Conservation (phyloP, 805 yeast species). For the Zygoascus ofunaensis region DNA sequence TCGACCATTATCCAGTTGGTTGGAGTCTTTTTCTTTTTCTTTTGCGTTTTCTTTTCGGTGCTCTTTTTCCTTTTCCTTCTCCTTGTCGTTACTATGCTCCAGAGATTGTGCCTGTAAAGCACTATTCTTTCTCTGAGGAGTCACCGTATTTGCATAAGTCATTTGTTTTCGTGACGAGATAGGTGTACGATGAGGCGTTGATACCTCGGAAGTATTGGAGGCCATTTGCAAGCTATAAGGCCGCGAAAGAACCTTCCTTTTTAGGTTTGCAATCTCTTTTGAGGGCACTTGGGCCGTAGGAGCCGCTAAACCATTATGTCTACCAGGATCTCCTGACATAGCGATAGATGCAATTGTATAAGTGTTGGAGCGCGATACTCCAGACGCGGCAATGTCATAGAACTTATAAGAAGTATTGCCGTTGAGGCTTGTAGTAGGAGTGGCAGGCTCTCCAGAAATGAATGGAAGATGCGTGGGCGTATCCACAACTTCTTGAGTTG, state of each 20-base stretch:
- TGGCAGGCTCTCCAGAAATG: conserved; percentile 1
- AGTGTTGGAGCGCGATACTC: conserved; percentile 34
- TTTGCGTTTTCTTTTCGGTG: not conserved
- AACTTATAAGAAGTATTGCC: conserved; percentile 20
- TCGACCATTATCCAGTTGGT: too few species aligned
- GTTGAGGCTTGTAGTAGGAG: not conserved
- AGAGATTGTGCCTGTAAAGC: too few species aligned
- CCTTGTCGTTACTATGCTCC: too few species aligned
- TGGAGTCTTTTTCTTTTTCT: not conserved
- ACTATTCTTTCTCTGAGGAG: not conserved
- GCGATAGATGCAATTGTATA: conserved; percentile 32
- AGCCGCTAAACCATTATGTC: conserved; percentile 26
- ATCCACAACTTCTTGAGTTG: not conserved
- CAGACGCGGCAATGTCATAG: conserved; percentile 55
- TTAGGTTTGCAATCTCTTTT: conserved; percentile 35
- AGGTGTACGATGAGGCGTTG: not conserved
- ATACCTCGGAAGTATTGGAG: not conserved
- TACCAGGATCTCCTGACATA: conserved; percentile 21
- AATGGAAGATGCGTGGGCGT: not conserved
- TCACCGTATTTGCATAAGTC: not conserved
- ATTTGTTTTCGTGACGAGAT: not conserved
- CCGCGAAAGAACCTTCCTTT: conserved; percentile 29
- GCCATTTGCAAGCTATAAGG: conserved; percentile 3
- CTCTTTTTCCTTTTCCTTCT: not conserved
- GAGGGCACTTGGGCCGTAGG: conserved; percentile 26